Evolutionary conservation across 2,329 filamentous ascomycete species (phyloP), one percentile per base, ranked within the genome.

Genomic region (Colletotrichum brevisporum): DNA sequence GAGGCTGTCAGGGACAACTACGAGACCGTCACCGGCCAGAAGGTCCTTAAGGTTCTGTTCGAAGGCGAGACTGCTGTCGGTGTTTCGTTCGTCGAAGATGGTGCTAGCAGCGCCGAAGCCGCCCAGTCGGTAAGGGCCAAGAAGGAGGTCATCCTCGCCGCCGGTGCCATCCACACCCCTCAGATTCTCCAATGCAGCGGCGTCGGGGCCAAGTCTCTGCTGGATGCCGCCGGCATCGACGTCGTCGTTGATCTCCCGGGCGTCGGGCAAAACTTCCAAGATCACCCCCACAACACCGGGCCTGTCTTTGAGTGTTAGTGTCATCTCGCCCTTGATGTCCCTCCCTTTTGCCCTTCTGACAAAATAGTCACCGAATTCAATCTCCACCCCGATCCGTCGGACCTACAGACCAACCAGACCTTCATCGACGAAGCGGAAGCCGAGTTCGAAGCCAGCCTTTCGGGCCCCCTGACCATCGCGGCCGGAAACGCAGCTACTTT

Each of bases 221-320:
- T 83, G 10, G 71, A 75, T 24, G 70, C 74, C 47, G 78, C 86
- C 67, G 78, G 81, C 6, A 89, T 91, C 67, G 76, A 82, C 1
- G 82, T 89, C 4, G 73, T 89, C 50, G 79, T 83, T 1, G 84
- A 91, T 72, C 81, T 89, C 1, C 89, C 88, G 0, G 90, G 56
- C 51, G 70, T 75, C 1, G 61, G 69, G 10, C 50, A 53, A 48
- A 81, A 81, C 65, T 78, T 81, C 51, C 78, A 81, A 69, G 80
- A 82, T 56, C 80, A 82, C 45, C 76, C 76, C 5, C 72, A 74
- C 0, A 48, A 66, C n/a, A 43, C 71, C 4, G 68, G 67, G 1
- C 71, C 72, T 3, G 48, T 53, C 2, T 75, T 74, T 31, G 55
- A 59, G 4, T 70, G 72, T 72, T 54, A 68, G 71, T 58, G 9